Evolutionary conservation across 2,329 filamentous ascomycete genomes (phyloP).

Genomic region (Gremmenia infestans): DNA sequence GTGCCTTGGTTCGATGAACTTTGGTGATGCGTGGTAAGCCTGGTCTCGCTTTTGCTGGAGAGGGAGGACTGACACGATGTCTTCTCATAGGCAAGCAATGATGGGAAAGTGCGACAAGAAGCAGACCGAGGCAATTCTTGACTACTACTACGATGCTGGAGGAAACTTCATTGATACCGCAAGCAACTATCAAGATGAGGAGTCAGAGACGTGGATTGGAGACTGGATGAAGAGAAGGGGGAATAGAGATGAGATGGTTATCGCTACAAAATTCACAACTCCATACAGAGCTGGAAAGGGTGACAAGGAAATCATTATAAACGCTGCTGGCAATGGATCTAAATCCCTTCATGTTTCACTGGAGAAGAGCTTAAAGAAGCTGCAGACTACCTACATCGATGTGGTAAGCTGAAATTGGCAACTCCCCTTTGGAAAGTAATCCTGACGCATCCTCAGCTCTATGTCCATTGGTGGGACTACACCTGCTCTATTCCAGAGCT

Average conservation of each 20-base stretch:
- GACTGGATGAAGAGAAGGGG: constrained; percentile 63
- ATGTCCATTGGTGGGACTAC: constrained; percentile 65
- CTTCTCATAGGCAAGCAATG: constrained; percentile 39
- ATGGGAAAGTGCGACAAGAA: constrained; percentile 64
- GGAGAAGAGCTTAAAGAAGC: constrained; percentile 51
- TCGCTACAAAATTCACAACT: constrained; percentile 56
- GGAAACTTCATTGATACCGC: constrained; percentile 67
- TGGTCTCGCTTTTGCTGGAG: no score
- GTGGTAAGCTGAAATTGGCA: constrained; percentile 36
- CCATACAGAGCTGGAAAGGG: constrained; percentile 28
- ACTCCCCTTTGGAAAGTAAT: no score
- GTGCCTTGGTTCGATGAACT: constrained; percentile 60
- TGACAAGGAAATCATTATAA: constrained; percentile 35
- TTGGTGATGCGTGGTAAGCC: constrained; percentile 50
- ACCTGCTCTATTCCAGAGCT: constrained; percentile 60
- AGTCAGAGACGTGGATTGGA: constrained; percentile 62
- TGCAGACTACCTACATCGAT: constrained; percentile 66
- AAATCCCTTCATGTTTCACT: constrained; percentile 57
- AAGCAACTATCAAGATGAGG: constrained; percentile 60
- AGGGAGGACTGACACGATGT: background rate
- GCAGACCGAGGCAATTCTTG: constrained; percentile 49
- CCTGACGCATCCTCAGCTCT: constrained; percentile 37
- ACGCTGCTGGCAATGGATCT: constrained; percentile 53
- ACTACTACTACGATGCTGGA: constrained; percentile 50
- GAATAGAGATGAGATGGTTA: constrained; percentile 60